phyloP scores from a whole-genome alignment of 208 protist genomes.

The Trypanosoma brucei region DNA sequence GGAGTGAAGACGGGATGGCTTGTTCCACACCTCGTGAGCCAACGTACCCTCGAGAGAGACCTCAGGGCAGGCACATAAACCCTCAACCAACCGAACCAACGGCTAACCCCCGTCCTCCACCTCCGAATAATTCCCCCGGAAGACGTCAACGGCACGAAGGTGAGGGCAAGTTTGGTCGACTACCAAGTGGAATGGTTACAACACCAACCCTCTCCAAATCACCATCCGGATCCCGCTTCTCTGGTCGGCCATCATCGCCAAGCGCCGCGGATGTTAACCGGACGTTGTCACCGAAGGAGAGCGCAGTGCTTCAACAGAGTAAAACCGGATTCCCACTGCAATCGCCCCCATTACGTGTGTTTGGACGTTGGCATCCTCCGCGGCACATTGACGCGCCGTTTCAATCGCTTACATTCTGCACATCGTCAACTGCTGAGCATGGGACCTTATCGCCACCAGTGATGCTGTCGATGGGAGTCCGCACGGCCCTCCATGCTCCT shows the following conservation, averaged over 20 bases:
- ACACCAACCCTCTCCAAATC: not conserved
- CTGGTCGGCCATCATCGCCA: too few species aligned
- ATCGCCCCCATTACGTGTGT: slow-evolving; percentile 18
- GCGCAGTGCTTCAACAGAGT: not conserved
- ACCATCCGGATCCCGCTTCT: too few species aligned
- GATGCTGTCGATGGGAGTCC: slow-evolving; percentile 14
- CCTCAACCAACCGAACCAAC: not conserved
- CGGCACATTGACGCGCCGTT: slow-evolving; percentile 46
- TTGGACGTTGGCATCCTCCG: slow-evolving; percentile 35
- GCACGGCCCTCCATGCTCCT: slow-evolving; percentile 28
- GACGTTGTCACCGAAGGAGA: not conserved
- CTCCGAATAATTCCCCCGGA: not conserved
- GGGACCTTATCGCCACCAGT: slow-evolving; percentile 49
- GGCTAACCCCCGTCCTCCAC: not conserved
- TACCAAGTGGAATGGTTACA: not conserved
- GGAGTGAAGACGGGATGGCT: not conserved
- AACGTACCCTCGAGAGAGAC: not conserved
- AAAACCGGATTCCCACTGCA: not conserved
- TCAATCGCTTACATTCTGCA: slow-evolving; percentile 62
- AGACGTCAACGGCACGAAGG: not conserved
- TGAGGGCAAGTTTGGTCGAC: not conserved
- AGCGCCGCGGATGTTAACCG: not conserved
- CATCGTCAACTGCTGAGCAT: slow-evolving; percentile 55
- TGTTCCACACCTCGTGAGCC: not conserved
- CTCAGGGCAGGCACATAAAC: not conserved